Evolutionary conservation across 2,329 filamentous ascomycete species (phyloP), one percentile per base, ranked within the genome.

Genomic region (Aspergillus quadricinctus): DNA sequence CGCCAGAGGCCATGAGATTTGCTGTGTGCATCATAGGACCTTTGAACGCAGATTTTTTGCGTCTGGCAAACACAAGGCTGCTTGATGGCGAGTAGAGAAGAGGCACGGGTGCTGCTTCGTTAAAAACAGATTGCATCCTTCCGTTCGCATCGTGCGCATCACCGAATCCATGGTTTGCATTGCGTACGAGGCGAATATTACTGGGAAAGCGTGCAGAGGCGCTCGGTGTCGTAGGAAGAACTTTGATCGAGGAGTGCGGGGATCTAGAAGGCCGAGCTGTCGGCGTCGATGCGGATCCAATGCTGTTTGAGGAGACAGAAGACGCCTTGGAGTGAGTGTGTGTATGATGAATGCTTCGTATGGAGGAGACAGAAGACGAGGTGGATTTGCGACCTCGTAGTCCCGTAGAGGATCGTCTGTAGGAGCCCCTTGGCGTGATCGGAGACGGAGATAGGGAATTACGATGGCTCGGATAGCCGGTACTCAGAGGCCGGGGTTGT

Each of bases 241-340:
- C 89, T 75, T 97, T 97, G 66, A 97, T 88, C 0, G 90, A 96
- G 63, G 90, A 85, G 70, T 97, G 92, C 1, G 94, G 93, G 3
- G 88, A 92, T 25, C 89, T 85, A 14, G 83, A 83, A 37, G 83
- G 76, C 46, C 82, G 82, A 17, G 84, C 88, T 67, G 87, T 88
- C 37, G 88, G 88, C 19, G 86, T 83, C 3, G 83, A 80, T 3
- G 85, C 84, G 0, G 88, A 87, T 3, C 88, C 86, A 0, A 88
- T 88, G 23, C 86, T 87, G 57, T 87, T 88, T 4, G 89, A 96
- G 46, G 92, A 96, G 1, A 92, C 94, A 0, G 92, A 97, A 0
- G 90, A 96, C 0, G 94, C 92, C 74, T 97, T 97, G 23, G 92
- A 96, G 72, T 97, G 93, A 1, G 88, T 87, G 70, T 94, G 89